Conservation (phyloP, 208 protist genomes). For the Giardia duodenalis region DNA sequence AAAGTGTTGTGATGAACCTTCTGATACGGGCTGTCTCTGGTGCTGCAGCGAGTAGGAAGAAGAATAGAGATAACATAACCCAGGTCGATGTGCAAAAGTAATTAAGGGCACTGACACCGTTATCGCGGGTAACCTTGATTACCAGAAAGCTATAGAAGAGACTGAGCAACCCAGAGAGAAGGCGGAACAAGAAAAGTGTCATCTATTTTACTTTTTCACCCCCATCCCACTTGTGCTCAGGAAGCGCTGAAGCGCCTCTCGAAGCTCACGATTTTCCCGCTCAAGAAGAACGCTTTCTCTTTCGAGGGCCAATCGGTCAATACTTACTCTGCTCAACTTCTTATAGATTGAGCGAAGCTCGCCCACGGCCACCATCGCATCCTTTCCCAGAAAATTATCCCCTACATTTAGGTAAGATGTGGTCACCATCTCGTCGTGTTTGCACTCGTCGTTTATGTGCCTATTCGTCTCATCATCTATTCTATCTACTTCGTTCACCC, state of each 20-base stretch:
- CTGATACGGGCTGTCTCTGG: too few species aligned
- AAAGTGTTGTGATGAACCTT: too few species aligned
- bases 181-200: too few species aligned
- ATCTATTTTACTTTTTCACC: too few species aligned
- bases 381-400: neutral
- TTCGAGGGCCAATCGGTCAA: conserved; percentile 6
- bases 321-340: neutral
- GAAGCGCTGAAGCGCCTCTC: conserved; percentile 15
- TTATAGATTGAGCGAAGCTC: neutral
- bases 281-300: neutral
- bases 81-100: too few species aligned
- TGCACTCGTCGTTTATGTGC: neutral
- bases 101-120: too few species aligned
- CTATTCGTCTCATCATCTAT: neutral
- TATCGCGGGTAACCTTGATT: too few species aligned
- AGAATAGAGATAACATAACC: too few species aligned
- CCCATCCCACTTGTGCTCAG: neutral
- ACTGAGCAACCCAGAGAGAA: too few species aligned
- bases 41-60: too few species aligned
- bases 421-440: neutral
- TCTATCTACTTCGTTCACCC: conserved; percentile 22
- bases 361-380: neutral
- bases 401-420: neutral
- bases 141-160: too few species aligned
- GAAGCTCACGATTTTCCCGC: conserved; percentile 5